Conservation (phyloP, 441 rosid species). For the Aquilaria agallochum region DNA sequence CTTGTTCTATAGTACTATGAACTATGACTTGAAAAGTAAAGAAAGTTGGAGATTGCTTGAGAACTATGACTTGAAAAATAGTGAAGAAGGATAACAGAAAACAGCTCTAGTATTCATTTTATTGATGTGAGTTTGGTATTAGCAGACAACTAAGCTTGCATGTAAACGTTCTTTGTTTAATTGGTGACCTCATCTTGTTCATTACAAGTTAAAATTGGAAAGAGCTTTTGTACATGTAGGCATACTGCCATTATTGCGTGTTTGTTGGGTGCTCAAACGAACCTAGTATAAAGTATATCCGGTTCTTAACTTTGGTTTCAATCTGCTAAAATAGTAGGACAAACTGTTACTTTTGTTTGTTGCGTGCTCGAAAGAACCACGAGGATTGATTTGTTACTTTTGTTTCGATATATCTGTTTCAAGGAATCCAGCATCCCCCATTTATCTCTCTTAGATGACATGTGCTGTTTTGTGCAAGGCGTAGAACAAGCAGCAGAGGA, state of each 20-base stretch:
- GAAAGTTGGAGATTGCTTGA: no score
- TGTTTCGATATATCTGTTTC: background rate
- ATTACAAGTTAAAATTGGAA: no score
- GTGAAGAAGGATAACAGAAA: no score
- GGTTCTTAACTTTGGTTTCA: background rate
- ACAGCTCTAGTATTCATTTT: background rate
- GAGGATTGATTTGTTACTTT: background rate
- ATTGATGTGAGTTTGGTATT: background rate
- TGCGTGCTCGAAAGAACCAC: background rate
- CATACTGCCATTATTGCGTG: background rate
- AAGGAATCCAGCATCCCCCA: background rate
- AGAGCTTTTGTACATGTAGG: no score
- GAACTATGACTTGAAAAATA: no score
- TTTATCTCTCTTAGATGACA: background rate
- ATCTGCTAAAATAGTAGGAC: background rate
- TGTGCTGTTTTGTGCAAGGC: constrained; percentile 40
- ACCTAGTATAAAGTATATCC: background rate
- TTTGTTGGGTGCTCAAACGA: background rate
- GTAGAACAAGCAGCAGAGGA: constrained; percentile 31
- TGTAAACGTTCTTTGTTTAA: no score
- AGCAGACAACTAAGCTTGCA: background rate
- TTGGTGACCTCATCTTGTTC: no score
- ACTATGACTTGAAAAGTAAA: no score
- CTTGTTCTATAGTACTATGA: background rate
- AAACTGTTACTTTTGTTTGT: background rate